Conservation (phyloP, 495 filamentous ascomycete species). For the Neurospora africana region DNA sequence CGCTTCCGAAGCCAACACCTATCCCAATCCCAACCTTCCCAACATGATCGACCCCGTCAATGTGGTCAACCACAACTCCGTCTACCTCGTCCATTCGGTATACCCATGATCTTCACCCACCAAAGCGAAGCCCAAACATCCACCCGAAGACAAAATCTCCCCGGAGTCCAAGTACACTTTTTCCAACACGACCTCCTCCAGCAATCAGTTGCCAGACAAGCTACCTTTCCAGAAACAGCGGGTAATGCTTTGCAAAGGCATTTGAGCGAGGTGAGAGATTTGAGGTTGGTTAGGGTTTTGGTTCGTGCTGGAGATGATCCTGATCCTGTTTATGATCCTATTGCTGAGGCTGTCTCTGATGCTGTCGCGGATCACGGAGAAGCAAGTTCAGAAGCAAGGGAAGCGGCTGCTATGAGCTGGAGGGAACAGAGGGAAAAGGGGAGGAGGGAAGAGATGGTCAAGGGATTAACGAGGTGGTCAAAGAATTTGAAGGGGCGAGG, state of each 20-base stretch:
- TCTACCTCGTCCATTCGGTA: background rate
- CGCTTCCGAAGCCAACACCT: constrained; percentile 24
- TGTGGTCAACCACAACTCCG: background rate
- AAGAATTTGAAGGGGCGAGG: constrained; percentile 24
- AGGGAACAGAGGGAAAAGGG: constrained; percentile 6
- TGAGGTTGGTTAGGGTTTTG: background rate
- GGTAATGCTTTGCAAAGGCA: background rate
- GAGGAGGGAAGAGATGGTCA: constrained; percentile 22
- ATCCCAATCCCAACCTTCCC: background rate
- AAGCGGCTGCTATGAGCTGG: constrained; percentile 4
- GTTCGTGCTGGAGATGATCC: background rate
- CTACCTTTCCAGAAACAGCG: background rate
- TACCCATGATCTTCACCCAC: background rate
- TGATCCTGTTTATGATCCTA: background rate
- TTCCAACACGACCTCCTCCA: background rate
- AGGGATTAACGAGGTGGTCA: constrained; percentile 29
- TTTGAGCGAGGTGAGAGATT: background rate
- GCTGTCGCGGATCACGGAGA: background rate
- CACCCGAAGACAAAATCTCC: background rate
- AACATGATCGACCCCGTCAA: background rate
- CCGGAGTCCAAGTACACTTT: background rate
- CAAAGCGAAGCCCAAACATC: background rate
- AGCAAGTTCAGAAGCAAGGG: background rate
- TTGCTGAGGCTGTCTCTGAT: background rate
- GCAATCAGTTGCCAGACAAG: background rate